Conservation (phyloP, 2,329 filamentous ascomycete genomes). For the Cladosporium halotolerans region DNA sequence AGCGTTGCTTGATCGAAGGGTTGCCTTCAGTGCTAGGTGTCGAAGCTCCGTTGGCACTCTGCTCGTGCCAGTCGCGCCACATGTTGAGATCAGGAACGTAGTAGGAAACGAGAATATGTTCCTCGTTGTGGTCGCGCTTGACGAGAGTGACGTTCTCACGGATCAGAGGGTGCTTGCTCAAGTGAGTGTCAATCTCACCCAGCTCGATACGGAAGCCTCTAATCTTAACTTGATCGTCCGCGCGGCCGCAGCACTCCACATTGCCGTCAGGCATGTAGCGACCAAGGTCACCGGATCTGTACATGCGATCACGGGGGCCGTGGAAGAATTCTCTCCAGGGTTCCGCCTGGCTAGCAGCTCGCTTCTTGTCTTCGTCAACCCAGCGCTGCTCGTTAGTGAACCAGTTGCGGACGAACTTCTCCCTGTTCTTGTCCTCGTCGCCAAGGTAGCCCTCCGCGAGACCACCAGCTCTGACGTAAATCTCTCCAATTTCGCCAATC, state of each 20-base stretch:
- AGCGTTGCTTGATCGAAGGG: conserved; percentile 11
- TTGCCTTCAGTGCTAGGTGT: conserved; percentile 6
- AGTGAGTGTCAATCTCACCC: conserved; percentile 80
- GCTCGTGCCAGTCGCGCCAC: conserved; percentile 64
- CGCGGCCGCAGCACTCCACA: conserved; percentile 71
- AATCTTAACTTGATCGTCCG: conserved; percentile 90
- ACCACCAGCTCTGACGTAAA: conserved; percentile 75
- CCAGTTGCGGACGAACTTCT: conserved; percentile 82
- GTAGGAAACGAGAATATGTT: conserved; percentile 81
- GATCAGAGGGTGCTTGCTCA: conserved; percentile 67
- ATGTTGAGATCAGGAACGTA: conserved; percentile 74
- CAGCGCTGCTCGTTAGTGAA: conserved; percentile 70
- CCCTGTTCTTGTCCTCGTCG: conserved; percentile 55
- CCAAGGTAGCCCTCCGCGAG: conserved; percentile 75
- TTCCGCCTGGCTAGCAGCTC: conserved; percentile 48
- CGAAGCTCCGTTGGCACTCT: conserved; percentile 24
- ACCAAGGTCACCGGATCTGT: conserved; percentile 82
- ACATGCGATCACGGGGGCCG: conserved; percentile 78
- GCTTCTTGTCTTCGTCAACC: conserved; percentile 56
- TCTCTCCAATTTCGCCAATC: conserved; percentile 76
- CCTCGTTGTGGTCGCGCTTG: conserved; percentile 75
- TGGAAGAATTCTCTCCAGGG: conserved; percentile 74
- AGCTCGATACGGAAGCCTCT: conserved; percentile 94
- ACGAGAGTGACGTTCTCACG: conserved; percentile 82
- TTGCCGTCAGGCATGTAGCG: conserved; percentile 64